These are phyloP conservation scores for Pleurostoma richardsiae DNA, from an alignment of 2,329 filamentous ascomycete species.

Conservation along the genomic window DNA sequence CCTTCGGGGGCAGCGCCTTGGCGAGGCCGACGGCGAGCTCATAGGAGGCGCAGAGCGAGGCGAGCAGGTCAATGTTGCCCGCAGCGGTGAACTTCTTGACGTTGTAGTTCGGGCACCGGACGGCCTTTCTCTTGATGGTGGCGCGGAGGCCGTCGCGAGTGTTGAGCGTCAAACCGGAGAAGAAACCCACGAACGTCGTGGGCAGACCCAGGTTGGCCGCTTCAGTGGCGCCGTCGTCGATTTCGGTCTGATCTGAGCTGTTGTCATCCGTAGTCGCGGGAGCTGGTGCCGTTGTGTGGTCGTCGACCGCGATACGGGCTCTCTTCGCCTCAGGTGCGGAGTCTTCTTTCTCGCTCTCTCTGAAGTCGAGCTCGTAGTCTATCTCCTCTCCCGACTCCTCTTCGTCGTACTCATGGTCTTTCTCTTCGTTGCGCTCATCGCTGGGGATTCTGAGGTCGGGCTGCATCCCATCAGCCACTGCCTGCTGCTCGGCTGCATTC, in stretches of 20 bases:
- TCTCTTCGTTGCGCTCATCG: too few relatives aligned
- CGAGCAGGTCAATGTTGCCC: slow-evolving; percentile 33
- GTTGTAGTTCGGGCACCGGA: background rate
- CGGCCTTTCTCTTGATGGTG: slow-evolving; percentile 5
- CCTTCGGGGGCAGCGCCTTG: slow-evolving; percentile 36
- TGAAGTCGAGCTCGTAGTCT: too few relatives aligned
- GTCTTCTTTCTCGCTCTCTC: too few relatives aligned
- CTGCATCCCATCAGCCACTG: too few relatives aligned
- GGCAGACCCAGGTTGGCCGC: slow-evolving; percentile 3
- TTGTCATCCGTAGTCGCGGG: background rate
- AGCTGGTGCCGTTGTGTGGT: background rate
- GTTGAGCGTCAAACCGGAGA: slow-evolving; percentile 1
- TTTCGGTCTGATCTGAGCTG: background rate
- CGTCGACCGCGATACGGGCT: too few relatives aligned
- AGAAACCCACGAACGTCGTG: slow-evolving; percentile 1
- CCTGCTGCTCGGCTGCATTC: too few relatives aligned
- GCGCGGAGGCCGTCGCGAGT: background rate
- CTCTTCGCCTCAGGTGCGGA: too few relatives aligned
- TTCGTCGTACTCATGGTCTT: too few relatives aligned
- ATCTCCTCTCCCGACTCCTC: too few relatives aligned
- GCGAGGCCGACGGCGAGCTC: slow-evolving; percentile 50
- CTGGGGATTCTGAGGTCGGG: too few relatives aligned
- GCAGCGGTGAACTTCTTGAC: background rate
- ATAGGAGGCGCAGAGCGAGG: slow-evolving; percentile 33
- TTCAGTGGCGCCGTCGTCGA: slow-evolving; percentile 3